These are phyloP conservation scores for Tulasnella calospora DNA, from an alignment of 768 basidiomycete species.

Conservation along the genomic window DNA sequence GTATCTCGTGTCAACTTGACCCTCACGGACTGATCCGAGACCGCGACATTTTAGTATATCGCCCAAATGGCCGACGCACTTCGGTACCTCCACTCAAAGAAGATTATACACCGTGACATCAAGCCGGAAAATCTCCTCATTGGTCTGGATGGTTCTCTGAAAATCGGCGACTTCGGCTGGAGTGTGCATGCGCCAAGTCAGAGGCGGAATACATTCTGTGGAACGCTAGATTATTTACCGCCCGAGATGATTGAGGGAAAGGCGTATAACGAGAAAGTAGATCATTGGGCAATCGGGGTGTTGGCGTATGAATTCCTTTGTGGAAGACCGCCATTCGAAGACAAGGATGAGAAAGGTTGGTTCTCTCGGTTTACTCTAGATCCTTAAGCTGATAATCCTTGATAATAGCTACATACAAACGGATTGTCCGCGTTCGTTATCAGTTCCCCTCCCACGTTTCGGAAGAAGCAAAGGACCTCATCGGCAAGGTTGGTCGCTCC, in stretches of 20 bases:
- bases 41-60: conserved; percentile 56
- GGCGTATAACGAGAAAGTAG: conserved; percentile 43
- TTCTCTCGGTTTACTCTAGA: neutral
- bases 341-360: conserved; percentile 27
- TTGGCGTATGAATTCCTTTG: conserved; percentile 46
- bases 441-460: conserved; percentile 40
- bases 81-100: conserved; percentile 85
- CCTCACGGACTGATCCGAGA: neutral
- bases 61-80: conserved; percentile 98
- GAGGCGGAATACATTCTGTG: conserved; percentile 78
- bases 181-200: conserved; percentile 59
- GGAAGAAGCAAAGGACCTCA: conserved; percentile 43
- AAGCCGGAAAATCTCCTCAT: conserved; percentile 96
- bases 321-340: conserved; percentile 46
- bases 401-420: conserved; percentile 39
- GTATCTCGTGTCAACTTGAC: neutral
- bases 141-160: conserved; percentile 92
- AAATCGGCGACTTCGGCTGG: conserved; percentile 95
- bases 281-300: conserved; percentile 49
- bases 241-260: conserved; percentile 56
- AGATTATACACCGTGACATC: conserved; percentile 98
- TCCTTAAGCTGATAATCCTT: neutral
- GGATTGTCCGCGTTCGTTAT: conserved; percentile 40
- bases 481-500: conserved; percentile 35
- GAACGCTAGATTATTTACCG: conserved; percentile 93